A percentile compares a stretch with the other conserved stretches of the same genome.
Evolutionary conservation across 2,329 filamentous ascomycete species (phyloP).

Genomic region (Apiospora malaysiana): DNA sequence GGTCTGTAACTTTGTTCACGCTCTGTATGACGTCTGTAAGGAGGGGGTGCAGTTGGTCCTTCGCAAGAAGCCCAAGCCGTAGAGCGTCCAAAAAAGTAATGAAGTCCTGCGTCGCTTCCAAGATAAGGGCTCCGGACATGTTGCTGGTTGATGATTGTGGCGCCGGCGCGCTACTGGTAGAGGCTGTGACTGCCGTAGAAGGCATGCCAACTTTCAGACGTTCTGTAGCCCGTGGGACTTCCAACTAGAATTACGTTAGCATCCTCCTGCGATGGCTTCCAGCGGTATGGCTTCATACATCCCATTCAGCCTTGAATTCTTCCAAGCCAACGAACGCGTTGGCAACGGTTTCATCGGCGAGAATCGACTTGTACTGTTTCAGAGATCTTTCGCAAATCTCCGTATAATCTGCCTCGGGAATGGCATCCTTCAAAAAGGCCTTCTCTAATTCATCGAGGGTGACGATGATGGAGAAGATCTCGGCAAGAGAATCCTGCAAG

Average conservation of each 20-base stretch:
- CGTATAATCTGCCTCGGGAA: conserved; percentile 90
- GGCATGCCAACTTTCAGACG: conserved; percentile 91
- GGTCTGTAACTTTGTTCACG: conserved; percentile 94
- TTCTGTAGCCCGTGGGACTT: conserved; percentile 93
- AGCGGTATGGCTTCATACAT: conserved; percentile 63
- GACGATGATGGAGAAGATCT: conserved; percentile 97
- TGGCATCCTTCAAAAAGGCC: conserved; percentile 94
- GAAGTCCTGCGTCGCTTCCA: conserved; percentile 95
- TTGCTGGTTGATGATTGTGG: conserved; percentile 50
- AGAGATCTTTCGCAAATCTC: conserved; percentile 93
- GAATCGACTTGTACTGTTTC: conserved; percentile 95
- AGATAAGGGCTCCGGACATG: conserved; percentile 71
- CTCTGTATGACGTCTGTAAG: conserved; percentile 96
- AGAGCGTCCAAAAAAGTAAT: conserved; percentile 97
- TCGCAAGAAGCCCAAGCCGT: conserved; percentile 88
- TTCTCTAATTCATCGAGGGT: conserved; percentile 96
- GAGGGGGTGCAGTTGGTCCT: conserved; percentile 94
- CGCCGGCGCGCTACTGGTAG: conserved; percentile 47
- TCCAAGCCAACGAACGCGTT: conserved; percentile 86
- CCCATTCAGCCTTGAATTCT: conserved; percentile 89
- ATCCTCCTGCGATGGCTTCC: conserved; percentile 23
- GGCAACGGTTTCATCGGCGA: conserved; percentile 91
- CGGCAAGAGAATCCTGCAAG: conserved; percentile 92
- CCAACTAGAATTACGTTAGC: conserved; percentile 65
- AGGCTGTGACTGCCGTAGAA: conserved; percentile 73